Conservation (phyloP, 164 flowering plant genomes). For the Cinnamomum chago region DNA sequence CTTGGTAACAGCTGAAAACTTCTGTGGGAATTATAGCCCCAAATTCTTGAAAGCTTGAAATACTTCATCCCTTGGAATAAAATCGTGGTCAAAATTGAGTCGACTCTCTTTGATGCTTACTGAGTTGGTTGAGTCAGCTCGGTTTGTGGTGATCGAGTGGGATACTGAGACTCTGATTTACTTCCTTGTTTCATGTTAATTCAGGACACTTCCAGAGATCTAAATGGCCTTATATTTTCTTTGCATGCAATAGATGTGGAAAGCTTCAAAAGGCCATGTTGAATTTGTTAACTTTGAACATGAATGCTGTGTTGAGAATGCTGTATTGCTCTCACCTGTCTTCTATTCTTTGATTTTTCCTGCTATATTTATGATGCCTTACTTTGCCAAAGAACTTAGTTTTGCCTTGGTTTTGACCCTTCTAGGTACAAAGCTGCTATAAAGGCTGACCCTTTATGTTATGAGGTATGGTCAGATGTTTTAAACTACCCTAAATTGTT, state of each 20-base stretch:
- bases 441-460: constrained; percentile 93
- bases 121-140: too few relatives aligned
- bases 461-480: constrained; percentile 59
- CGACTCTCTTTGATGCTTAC: too few relatives aligned
- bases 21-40: too few relatives aligned
- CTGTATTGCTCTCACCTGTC: neutral
- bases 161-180: too few relatives aligned
- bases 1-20: too few relatives aligned
- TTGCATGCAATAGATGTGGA: neutral
- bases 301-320: neutral
- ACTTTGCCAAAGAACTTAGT: neutral
- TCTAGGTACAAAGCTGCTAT: constrained; percentile 95
- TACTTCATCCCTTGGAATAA: too few relatives aligned
- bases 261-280: neutral
- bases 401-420: constrained; percentile 14
- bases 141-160: too few relatives aligned
- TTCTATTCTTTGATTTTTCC: neutral
- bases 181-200: too few relatives aligned
- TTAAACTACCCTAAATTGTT: neutral
- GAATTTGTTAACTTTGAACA: neutral
- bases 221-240: neutral
- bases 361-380: neutral
- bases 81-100: too few relatives aligned
- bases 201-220: too few relatives aligned
- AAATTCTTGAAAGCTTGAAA: too few relatives aligned